Base-by-base conservation (phyloP, 805 yeast genomes). In the Middelhovenomyces tepae region DNA sequence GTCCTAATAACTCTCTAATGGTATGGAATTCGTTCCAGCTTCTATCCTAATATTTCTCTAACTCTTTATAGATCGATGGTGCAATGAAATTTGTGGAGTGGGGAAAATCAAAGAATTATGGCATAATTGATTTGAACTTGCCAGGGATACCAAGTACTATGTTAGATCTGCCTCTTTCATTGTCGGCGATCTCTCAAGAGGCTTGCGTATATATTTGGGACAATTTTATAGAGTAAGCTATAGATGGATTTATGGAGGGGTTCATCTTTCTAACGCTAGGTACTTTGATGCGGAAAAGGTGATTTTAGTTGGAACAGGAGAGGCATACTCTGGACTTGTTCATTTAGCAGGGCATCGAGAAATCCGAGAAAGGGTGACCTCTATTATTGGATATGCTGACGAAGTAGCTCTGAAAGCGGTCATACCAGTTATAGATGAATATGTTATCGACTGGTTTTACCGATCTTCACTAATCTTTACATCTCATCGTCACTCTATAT, bases 401-500 rank as follows among this genome's bases (percentile, higher is more conserved):
- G 69, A 78, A 31, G 69, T 77, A 2, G 67, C 70, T n/a, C 62
- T 89, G 47, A 73, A 82, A 43, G 77, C 94, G 2, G 67, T 89
- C 28, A 84, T 84, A 4, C 87, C 95, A 4, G 69, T 84, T 16
- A 75, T 86, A 48, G 97, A 89, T 54, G 97, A 91, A 56, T 73
- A 80, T 6, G 70, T 87, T 60, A 71, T 82, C 11, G 95, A 87
- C 50, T 87, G 96, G 95, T 91, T 76, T 57, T 86, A 75, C 60
- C 75, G 77, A 43, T 80, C 83, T 48, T 84, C 95, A 2, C 69
- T 89, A 17, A 72, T 89, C 1, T 87, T 86, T 56, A 74, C 95
- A 3, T 68, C 84, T 32, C 60, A 66, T 34, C 69, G 68, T 38
- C 93, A 91, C 54, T 65, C 80, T 4, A 80, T 91, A 44, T 89